These are phyloP conservation scores for Nakaseomyces kungkrabaensis DNA, from an alignment of 1,139 yeast genomes.

Conservation along the genomic window DNA sequence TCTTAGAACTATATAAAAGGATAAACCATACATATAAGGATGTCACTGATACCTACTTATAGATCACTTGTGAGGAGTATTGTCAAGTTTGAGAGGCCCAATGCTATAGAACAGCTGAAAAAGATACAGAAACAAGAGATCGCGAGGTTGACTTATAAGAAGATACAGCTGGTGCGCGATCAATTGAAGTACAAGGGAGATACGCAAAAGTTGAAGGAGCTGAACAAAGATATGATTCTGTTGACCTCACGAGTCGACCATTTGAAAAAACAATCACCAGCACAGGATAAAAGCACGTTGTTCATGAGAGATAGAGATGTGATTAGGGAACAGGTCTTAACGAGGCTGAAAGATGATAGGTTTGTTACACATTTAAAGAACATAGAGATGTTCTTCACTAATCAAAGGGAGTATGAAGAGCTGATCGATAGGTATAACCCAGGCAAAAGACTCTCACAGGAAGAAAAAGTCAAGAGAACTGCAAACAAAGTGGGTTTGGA, in stretches of 20 bases:
- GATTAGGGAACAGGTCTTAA: conserved; percentile 9
- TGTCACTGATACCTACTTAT: neutral
- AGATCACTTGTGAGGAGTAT: neutral
- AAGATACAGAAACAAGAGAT: neutral
- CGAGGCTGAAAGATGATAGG: conserved; percentile 12
- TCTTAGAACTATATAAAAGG: neutral
- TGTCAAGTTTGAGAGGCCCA: conserved; percentile 2
- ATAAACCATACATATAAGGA: neutral
- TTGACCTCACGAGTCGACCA: conserved; percentile 10
- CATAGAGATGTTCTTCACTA: conserved; percentile 44
- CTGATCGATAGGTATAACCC: conserved; percentile 81
- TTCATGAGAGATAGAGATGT: conserved; percentile 11
- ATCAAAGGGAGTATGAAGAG: conserved; percentile 71
- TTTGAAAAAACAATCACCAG: conserved; percentile 15
- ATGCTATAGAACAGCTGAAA: neutral
- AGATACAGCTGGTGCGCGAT: conserved; percentile 18
- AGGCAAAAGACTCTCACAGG: conserved; percentile 66
- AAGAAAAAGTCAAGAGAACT: conserved; percentile 65
- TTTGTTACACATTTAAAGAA: conserved; percentile 25
- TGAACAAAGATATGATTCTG: conserved; percentile 19
- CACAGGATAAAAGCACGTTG: conserved; percentile 11
- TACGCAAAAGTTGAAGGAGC: conserved; percentile 20
- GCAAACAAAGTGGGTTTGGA: conserved; percentile 81
- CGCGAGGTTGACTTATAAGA: neutral
- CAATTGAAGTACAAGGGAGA: conserved; percentile 12